phyloP scores from a whole-genome alignment of 1,284 basidiomycete genomes.

The Thelephora terrestris region DNA sequence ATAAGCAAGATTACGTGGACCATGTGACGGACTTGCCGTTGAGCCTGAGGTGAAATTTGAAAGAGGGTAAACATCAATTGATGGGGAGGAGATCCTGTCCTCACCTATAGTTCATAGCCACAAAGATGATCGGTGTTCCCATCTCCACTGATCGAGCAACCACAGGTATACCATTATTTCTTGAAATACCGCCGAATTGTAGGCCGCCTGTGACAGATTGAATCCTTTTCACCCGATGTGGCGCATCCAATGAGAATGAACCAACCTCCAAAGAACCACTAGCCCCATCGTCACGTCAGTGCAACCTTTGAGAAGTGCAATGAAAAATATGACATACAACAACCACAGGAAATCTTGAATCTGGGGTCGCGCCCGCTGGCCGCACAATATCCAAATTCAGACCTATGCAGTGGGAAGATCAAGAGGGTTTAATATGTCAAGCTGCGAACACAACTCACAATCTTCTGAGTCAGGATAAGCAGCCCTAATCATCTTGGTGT shows the following conservation, averaged over 20 bases:
- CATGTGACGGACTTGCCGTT: neutral
- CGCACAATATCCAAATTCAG: slow-evolving; percentile 27
- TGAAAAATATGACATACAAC: slow-evolving; percentile 13
- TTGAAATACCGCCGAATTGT: slow-evolving; percentile 18
- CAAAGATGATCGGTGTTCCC: slow-evolving; percentile 17
- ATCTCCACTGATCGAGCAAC: slow-evolving; percentile 9
- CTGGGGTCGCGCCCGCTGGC: slow-evolving; percentile 10
- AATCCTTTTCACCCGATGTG: slow-evolving; percentile 6
- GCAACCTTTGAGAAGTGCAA: neutral
- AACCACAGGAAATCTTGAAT: slow-evolving; percentile 23
- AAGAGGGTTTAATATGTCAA: neutral
- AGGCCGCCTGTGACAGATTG: slow-evolving; percentile 18
- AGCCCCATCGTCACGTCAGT: slow-evolving; percentile 2
- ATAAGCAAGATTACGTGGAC: neutral
- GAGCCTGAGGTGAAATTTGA: slow-evolving; percentile 4
- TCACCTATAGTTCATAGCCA: slow-evolving; percentile 20
- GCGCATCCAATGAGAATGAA: neutral
- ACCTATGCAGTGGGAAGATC: slow-evolving; percentile 15
- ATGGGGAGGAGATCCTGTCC: neutral
- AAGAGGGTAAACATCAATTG: slow-evolving; percentile 1
- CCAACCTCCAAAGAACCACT: slow-evolving; percentile 20
- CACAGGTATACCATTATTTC: slow-evolving; percentile 3
- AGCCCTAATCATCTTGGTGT: neutral
- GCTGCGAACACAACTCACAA: slow-evolving; percentile 9
- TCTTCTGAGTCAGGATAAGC: slow-evolving; percentile 10